Conservation (phyloP, 345 rosid species). For the Sonneratia caseolaris region DNA sequence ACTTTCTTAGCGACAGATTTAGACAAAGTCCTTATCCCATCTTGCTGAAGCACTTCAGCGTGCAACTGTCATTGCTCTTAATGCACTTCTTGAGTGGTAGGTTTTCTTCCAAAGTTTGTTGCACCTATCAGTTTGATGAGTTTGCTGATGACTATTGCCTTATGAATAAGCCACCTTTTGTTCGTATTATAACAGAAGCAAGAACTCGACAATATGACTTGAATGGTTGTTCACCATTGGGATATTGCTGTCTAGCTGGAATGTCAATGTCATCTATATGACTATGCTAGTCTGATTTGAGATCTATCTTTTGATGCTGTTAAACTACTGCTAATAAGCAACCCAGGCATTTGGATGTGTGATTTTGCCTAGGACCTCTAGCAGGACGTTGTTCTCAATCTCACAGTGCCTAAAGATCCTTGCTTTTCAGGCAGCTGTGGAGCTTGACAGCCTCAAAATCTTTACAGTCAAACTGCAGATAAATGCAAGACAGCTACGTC, state of each 20-base stretch:
- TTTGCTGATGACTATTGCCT: neutral
- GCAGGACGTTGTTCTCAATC: neutral
- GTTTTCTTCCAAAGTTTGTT: neutral
- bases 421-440: too few relatives aligned
- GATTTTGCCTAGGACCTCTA: neutral
- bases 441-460: too few relatives aligned
- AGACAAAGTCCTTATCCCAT: neutral
- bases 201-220: neutral
- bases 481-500: too few relatives aligned
- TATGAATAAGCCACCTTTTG: neutral
- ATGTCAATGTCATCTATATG: neutral
- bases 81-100: neutral
- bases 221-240: neutral
- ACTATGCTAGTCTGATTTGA: too few relatives aligned
- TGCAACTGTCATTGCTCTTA: neutral
- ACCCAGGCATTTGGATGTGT: neutral
- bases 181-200: neutral
- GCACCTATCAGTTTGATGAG: neutral
- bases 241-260: neutral
- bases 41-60: neutral
- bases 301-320: too few relatives aligned
- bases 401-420: too few relatives aligned
- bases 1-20: neutral
- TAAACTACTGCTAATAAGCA: neutral
- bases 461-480: too few relatives aligned